Conservation (phyloP, 768 basidiomycete genomes). For the Auricularia sp. region DNA sequence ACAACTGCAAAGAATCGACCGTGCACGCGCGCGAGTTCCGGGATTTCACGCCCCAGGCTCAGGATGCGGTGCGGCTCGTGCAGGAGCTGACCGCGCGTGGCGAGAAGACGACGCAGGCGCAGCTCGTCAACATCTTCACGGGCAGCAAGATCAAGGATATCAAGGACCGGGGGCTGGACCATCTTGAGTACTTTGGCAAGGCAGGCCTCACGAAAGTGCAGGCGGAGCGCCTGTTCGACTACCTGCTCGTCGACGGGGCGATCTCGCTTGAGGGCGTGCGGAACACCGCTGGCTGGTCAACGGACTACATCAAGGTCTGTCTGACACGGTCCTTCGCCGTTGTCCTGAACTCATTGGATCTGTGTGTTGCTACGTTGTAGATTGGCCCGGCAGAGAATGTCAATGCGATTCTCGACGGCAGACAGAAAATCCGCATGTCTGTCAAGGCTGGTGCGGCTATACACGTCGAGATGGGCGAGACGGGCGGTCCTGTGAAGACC, state of each 20-base stretch:
- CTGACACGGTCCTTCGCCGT: neutral
- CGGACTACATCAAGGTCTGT: slow-evolving; percentile 42
- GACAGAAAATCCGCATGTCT: slow-evolving; percentile 19
- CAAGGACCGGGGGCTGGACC: slow-evolving; percentile 36
- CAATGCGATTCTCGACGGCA: slow-evolving; percentile 18
- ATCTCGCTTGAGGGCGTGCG: slow-evolving; percentile 40
- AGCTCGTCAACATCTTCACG: slow-evolving; percentile 52
- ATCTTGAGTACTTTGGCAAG: slow-evolving; percentile 41
- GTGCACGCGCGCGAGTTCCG: slow-evolving; percentile 26
- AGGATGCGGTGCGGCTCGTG: slow-evolving; percentile 48
- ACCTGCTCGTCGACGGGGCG: slow-evolving; percentile 40
- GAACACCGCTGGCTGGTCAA: slow-evolving; percentile 38
- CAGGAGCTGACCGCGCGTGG: slow-evolving; percentile 30
- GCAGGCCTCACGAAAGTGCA: slow-evolving; percentile 39
- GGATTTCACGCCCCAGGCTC: slow-evolving; percentile 55
- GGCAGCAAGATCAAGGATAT: slow-evolving; percentile 46
- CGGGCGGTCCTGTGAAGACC: slow-evolving; percentile 21
- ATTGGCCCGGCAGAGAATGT: slow-evolving; percentile 12
- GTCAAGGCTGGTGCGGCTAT: neutral
- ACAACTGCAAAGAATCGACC: slow-evolving; percentile 61
- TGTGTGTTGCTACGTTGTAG: neutral
- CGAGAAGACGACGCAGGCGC: slow-evolving; percentile 47
- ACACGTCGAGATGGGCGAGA: too few species aligned
- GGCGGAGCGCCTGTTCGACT: slow-evolving; percentile 55
- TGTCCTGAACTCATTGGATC: slow-evolving; percentile 1